A percentile compares a stretch with the other conserved stretches of the same genome.
phyloP scores from a whole-genome alignment of 1,284 basidiomycete genomes.

The Caloboletus firmus region DNA sequence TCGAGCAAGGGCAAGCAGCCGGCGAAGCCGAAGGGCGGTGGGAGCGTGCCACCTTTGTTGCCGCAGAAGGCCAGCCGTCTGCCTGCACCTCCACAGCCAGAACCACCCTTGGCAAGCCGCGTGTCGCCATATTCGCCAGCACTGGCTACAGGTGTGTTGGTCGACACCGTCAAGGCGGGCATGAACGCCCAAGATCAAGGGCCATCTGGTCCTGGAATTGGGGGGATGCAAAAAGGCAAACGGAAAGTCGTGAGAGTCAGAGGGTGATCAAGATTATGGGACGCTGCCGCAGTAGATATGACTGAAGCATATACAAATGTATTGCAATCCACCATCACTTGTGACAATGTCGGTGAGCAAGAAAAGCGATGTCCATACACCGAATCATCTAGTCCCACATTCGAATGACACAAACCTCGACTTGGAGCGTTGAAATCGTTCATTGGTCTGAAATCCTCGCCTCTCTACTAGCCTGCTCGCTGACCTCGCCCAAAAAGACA shows the following conservation, averaged over 20 bases:
- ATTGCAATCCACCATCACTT: constrained; percentile 14
- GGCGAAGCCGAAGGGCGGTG: constrained; percentile 40
- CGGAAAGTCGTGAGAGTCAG: constrained; percentile 79
- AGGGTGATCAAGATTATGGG: constrained; percentile 36
- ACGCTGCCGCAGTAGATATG: constrained; percentile 28
- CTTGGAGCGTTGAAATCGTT: no score
- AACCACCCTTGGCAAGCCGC: constrained; percentile 52
- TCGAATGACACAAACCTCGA: no score
- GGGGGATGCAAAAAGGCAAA: constrained; percentile 65
- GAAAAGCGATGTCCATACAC: background rate
- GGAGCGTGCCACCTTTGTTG: constrained; percentile 25
- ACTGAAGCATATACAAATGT: constrained; percentile 21
- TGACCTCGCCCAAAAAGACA: background rate
- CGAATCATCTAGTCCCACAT: background rate
- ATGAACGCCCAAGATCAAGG: constrained; percentile 62
- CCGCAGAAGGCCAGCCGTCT: constrained; percentile 33
- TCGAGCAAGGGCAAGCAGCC: constrained; percentile 45
- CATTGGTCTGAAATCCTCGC: background rate
- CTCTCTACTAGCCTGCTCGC: background rate
- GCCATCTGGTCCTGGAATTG: constrained; percentile 35
- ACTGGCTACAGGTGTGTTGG: constrained; percentile 66
- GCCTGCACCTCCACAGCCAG: constrained; percentile 54
- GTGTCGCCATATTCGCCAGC: constrained; percentile 70
- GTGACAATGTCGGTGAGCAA: background rate
- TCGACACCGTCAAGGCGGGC: constrained; percentile 78